phyloP scores from a whole-genome alignment of 31 red algal species.

The Endocladia muricata region DNA sequence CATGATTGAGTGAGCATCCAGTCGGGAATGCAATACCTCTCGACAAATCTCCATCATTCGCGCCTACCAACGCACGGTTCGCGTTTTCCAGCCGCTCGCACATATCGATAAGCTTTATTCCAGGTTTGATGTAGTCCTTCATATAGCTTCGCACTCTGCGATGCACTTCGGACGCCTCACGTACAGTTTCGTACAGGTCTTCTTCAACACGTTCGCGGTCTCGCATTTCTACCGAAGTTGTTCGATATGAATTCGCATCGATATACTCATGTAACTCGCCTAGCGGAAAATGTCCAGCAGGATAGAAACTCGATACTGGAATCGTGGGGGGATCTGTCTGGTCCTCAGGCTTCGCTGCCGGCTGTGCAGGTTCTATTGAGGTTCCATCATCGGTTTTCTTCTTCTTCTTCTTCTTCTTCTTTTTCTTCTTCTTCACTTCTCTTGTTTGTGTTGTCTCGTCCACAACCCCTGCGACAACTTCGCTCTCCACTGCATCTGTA shows the following conservation, averaged over 20 bases:
- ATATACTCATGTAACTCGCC: slow-evolving; percentile 88
- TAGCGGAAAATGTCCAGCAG: slow-evolving; percentile 65
- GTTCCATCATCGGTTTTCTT: slow-evolving; percentile 49
- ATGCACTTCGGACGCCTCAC: slow-evolving; percentile 92
- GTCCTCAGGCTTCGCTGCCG: background rate
- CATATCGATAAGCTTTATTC: slow-evolving; percentile 92
- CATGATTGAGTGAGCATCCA: slow-evolving; percentile 98
- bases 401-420: slow-evolving; percentile 94
- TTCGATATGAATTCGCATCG: slow-evolving; percentile 84
- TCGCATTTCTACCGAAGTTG: slow-evolving; percentile 76
- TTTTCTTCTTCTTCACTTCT: slow-evolving; percentile 78
- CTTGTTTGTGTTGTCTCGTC: slow-evolving; percentile 84
- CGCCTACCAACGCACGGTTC: slow-evolving; percentile 79
- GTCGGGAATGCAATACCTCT: slow-evolving; percentile 97
- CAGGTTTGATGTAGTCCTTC: slow-evolving; percentile 88
- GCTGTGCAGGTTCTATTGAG: background rate
- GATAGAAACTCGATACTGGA: slow-evolving; percentile 71
- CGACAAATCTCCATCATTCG: slow-evolving; percentile 67
- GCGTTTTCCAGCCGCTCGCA: slow-evolving; percentile 94
- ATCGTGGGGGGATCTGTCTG: slow-evolving; percentile 85
- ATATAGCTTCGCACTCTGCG: slow-evolving; percentile 90
- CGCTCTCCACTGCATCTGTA: slow-evolving; percentile 11
- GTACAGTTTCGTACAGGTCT: slow-evolving; percentile 74
- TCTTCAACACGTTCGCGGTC: slow-evolving; percentile 84
- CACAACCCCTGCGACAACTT: slow-evolving; percentile 14